These are phyloP conservation scores for Xylaria cubensis DNA, from an alignment of 495 filamentous ascomycete species.

Conservation along the genomic window DNA sequence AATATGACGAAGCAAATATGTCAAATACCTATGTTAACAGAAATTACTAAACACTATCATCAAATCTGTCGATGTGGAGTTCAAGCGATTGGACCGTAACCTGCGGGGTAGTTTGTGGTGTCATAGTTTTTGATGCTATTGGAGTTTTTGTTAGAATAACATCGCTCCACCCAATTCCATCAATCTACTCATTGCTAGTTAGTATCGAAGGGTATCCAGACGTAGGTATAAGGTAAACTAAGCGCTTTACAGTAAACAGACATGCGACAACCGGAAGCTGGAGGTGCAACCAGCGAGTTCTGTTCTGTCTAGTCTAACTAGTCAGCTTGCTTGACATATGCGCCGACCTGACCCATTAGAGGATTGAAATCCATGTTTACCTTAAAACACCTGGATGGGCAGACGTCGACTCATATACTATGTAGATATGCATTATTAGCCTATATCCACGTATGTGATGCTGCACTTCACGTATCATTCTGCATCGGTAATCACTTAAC, in stretches of 20 bases:
- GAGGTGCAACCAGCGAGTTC: background rate
- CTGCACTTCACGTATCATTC: background rate
- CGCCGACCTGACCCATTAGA: background rate
- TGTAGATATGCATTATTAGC: background rate
- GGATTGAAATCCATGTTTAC: background rate
- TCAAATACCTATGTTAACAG: background rate
- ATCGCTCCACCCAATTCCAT: background rate
- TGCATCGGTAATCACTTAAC: constrained; percentile 9
- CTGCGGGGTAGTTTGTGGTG: constrained; percentile 2
- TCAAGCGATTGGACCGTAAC: background rate
- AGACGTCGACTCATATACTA: background rate
- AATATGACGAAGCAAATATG: background rate
- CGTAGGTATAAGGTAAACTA: background rate
- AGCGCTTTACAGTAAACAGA: background rate
- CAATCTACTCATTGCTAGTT: background rate
- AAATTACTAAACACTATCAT: constrained; percentile 16
- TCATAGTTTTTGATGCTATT: too few relatives aligned
- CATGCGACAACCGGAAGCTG: background rate
- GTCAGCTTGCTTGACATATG: background rate
- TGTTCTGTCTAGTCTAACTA: background rate
- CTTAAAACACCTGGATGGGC: background rate
- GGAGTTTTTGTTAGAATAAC: too few relatives aligned
- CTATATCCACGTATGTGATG: background rate
- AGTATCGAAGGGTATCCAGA: background rate
- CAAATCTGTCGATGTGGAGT: background rate